Evolutionary conservation across 768 basidiomycete genomes (phyloP).

Genomic region (Pleurotus sapidus): DNA sequence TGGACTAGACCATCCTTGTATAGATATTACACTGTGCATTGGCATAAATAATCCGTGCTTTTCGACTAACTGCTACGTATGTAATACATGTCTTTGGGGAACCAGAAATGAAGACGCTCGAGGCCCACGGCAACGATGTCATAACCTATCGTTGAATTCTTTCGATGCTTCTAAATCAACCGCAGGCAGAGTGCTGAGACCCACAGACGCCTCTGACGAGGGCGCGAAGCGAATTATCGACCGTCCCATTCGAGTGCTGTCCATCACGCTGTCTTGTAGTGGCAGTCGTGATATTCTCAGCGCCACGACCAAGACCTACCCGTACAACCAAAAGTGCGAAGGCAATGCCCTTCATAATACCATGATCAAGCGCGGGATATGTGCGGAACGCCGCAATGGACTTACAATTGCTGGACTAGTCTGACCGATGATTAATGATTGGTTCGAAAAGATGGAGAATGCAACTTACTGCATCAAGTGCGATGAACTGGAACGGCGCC

Average conservation of each 20-base stretch:
- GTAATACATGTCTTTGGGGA: too few relatives aligned
- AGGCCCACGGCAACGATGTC: too few relatives aligned
- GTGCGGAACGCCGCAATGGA: neutral
- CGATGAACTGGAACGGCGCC: neutral
- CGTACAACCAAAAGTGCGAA: neutral
- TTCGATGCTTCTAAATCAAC: neutral
- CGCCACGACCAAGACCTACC: neutral
- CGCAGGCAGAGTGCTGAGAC: neutral
- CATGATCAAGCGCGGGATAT: neutral
- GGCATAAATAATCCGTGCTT: neutral
- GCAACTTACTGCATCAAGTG: neutral
- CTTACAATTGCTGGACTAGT: neutral
- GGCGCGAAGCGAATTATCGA: neutral
- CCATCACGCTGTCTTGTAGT: neutral
- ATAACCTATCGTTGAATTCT: neutral
- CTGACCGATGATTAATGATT: neutral
- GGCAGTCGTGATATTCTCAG: neutral
- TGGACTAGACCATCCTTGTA: constrained; percentile 46
- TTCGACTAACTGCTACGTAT: neutral
- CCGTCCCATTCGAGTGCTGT: neutral
- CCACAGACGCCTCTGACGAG: neutral
- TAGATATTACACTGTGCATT: neutral
- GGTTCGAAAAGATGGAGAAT: neutral
- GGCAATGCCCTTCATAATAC: neutral
- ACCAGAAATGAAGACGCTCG: too few relatives aligned